Evolutionary conservation across 305 asterid genomes (phyloP), one percentile per base, ranked within the genome.

Genomic region (Striga hermonthica): DNA sequence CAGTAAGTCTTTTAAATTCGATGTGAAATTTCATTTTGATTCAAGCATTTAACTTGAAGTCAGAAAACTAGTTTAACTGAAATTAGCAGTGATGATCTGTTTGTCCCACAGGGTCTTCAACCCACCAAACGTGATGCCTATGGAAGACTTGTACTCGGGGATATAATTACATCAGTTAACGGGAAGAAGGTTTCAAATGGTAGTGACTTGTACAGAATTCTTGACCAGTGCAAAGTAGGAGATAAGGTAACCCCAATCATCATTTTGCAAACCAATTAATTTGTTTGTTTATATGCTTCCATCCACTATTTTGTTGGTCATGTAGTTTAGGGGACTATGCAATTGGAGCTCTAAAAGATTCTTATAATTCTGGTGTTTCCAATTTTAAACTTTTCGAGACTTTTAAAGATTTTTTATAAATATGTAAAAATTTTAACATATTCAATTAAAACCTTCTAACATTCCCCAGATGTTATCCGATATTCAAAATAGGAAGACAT

Each of bases 191-290:
- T 94, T 62, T 39, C 95, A 10, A 94, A 84, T 38, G 99, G 96
- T 31, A 88, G 93, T 53, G 99, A 94, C 72, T 72, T 94, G 78
- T 94, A 90, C 84, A 88, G 88, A 94, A 88, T 90, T 76, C 95
- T 90, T 48, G 97, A 94, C 80, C 97, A 90, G 52, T 94, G 96
- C 82, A 75, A 90, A 83, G 97, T 94, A 3, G 97, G 87, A 22
- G 99, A 90, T 2, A 83, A 85, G 93, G 99, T 88, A 58, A 73
- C 57, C 40, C 62, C 68, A 66, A 57, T 4, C 34, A 64, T 63
- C 36, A 68, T 45, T 45, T 45, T 45, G 50, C 50, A 9, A 45
- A 11, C 50, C 50, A 9, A 8, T 3, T 45, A 13, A 3, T 45
- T 45, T 45, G 13, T 13, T 39, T 48, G n/a, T n/a, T n/a, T 22